Percentiles rank a stretch among this genome's conserved stretches.
These are phyloP conservation scores for Aureobasidium sp. DNA, from an alignment of 2,329 filamentous ascomycete species.

Conservation along the genomic window DNA sequence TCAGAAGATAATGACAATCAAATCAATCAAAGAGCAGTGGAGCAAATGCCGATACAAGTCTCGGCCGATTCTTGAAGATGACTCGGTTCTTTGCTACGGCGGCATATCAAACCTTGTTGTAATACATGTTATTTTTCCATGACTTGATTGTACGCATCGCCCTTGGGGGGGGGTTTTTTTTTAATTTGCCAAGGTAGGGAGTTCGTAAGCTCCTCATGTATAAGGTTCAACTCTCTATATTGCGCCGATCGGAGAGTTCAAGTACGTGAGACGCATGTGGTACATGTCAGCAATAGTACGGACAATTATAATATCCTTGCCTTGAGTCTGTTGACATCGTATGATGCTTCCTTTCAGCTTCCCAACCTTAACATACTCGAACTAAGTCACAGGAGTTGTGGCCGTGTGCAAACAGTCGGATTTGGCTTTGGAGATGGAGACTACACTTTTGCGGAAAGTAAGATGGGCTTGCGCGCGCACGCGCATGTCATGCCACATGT, in stretches of 20 bases:
- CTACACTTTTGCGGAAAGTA: not conserved
- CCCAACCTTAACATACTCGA: not conserved
- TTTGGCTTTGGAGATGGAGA: not conserved
- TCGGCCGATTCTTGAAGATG: not conserved
- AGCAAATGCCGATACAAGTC: not conserved
- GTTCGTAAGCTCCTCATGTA: not conserved
- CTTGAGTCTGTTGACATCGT: not conserved
- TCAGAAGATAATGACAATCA: not conserved
- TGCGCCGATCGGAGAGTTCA: not conserved
- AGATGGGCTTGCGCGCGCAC: not conserved
- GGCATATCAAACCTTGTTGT: not conserved
- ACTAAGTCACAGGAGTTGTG: not conserved
- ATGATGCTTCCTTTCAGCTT: not conserved
- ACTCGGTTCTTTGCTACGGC: not conserved
- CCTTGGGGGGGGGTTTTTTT: not conserved
- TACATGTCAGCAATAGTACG: not conserved
- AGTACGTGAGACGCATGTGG: not conserved
- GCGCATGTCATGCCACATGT: conserved; percentile 3
- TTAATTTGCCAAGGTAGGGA: not conserved
- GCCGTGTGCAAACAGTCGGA: not conserved
- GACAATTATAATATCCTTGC: not conserved
- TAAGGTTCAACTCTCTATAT: not conserved
- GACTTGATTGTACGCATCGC: not conserved
- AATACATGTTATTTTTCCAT: not conserved
- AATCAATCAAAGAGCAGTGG: not conserved